Evolutionary conservation across 1,284 basidiomycete genomes (phyloP), one percentile per base, ranked within the genome.

Genomic region (Trametes polyzona): DNA sequence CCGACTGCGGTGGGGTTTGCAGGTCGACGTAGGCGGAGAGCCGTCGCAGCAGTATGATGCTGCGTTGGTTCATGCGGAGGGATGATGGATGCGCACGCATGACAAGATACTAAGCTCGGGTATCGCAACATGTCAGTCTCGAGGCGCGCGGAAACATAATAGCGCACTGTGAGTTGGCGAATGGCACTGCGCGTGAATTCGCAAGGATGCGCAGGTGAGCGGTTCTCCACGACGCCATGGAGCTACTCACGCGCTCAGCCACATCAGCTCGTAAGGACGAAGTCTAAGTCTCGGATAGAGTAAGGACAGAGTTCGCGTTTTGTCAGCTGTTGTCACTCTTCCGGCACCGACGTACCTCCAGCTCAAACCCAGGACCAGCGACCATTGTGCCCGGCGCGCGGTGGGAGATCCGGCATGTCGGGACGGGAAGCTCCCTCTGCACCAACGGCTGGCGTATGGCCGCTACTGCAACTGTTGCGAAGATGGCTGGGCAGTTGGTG

Each of bases 261-360:
- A 33, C 4, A 3, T n/a, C 41, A n/a, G 41, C n/a, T n/a, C 19
- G 1, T 4, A 23, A 26, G 27, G 33, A 12, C 24, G 11, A 50
- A 40, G 19, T 30, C 33, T 29, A 37, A 24, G 10, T 19, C n/a
- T n/a, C n/a, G n/a, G n/a, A n/a, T n/a, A n/a, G n/a, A n/a, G n/a
- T n/a, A n/a, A n/a, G n/a, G n/a, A 35, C 44, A 47, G 41, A 39
- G 52, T 54, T 54, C 44, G 12, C 4, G 5, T 14, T 54, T 54
- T 27, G 37, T 47, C 52, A 54, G 52, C 52, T n/a, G n/a, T n/a
- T n/a, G n/a, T n/a, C n/a, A 21, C 17, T 5, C 27, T 9, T 16
- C 12, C 52, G 46, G 46, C 14, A 9, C 53, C 46, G 37, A 52
- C 17, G 23, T n/a, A n/a, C n/a, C n/a, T n/a, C n/a, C 14, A 30